These are phyloP conservation scores for Leccinum boreale DNA, from an alignment of 768 basidiomycete genomes.

Conservation along the genomic window DNA sequence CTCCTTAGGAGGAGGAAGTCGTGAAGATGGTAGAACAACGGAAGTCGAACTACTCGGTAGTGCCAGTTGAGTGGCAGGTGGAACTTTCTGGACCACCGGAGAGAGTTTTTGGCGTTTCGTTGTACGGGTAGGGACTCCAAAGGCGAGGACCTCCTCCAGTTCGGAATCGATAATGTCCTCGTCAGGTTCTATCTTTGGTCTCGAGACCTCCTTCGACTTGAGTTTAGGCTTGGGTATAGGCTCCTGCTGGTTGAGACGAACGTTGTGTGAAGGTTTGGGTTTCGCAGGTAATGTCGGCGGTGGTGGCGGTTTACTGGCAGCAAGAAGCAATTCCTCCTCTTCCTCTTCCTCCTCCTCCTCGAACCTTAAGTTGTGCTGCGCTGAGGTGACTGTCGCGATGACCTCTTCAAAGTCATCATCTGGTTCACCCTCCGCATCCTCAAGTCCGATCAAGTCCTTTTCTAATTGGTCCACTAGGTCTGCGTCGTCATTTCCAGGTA, in stretches of 20 bases:
- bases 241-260: constrained; percentile 23
- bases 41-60: constrained; percentile 36
- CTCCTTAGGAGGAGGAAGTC: constrained; percentile 24
- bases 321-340: constrained; percentile 33
- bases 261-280: constrained; percentile 28
- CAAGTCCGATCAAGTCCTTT: constrained; percentile 24
- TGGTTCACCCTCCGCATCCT: constrained; percentile 38
- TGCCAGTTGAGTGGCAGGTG: constrained; percentile 30
- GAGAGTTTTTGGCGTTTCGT: constrained; percentile 31
- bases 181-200: constrained; percentile 21
- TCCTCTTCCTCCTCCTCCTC: constrained; percentile 26
- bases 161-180: constrained; percentile 27
- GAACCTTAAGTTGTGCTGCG: constrained; percentile 32
- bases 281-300: constrained; percentile 30
- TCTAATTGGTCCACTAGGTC: constrained; percentile 31
- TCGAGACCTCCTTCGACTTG: constrained; percentile 23
- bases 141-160: constrained; percentile 45
- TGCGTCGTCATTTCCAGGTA: constrained; percentile 26
- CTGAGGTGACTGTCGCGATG: constrained; percentile 28
- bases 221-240: constrained; percentile 24
- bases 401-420: constrained; percentile 47
- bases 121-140: constrained; percentile 33
- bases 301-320: constrained; percentile 13
- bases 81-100: constrained; percentile 18
- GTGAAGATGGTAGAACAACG: constrained; percentile 30